phyloP scores from a whole-genome alignment of 2,329 filamentous ascomycete species.

The Aspergillus sergii region DNA sequence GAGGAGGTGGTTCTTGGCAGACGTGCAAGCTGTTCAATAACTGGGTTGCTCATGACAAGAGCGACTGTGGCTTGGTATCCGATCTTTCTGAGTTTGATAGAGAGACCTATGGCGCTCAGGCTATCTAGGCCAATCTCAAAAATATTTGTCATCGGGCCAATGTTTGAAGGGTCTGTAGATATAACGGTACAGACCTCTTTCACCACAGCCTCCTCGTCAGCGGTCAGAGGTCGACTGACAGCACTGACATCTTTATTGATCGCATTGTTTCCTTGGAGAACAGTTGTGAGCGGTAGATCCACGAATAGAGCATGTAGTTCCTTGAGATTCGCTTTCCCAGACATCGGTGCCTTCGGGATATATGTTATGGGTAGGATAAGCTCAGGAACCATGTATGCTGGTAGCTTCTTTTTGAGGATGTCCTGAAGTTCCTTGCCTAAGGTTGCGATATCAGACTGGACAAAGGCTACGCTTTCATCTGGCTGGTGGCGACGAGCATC shows the following conservation, averaged over 20 bases:
- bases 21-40: conserved; percentile 36
- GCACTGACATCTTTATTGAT: conserved; percentile 1
- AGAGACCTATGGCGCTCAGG: conserved; percentile 40
- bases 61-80: conserved; percentile 39
- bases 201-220: conserved; percentile 29
- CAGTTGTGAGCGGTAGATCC: conserved; percentile 26
- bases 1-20: conserved; percentile 21
- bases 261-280: conserved; percentile 24
- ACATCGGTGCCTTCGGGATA: conserved; percentile 32
- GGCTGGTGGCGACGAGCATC: conserved; percentile 14
- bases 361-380: conserved; percentile 28
- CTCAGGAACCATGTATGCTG: conserved; percentile 33
- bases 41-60: conserved; percentile 38
- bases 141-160: conserved; percentile 33
- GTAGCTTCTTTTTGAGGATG: conserved; percentile 28
- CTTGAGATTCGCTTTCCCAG: conserved; percentile 38
- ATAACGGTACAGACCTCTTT: conserved; percentile 27
- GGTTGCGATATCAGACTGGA: conserved; percentile 23
- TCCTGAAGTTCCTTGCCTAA: conserved; percentile 28
- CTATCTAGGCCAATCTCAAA: conserved; percentile 45
- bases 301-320: conserved; percentile 31
- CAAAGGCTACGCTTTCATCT: conserved; percentile 15
- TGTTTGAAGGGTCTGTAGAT: conserved; percentile 17
- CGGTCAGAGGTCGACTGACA: conserved; percentile 20
- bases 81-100: conserved; percentile 34